Evolutionary conservation across 2,329 filamentous ascomycete genomes (phyloP).

Genomic region (Claviceps sp.): DNA sequence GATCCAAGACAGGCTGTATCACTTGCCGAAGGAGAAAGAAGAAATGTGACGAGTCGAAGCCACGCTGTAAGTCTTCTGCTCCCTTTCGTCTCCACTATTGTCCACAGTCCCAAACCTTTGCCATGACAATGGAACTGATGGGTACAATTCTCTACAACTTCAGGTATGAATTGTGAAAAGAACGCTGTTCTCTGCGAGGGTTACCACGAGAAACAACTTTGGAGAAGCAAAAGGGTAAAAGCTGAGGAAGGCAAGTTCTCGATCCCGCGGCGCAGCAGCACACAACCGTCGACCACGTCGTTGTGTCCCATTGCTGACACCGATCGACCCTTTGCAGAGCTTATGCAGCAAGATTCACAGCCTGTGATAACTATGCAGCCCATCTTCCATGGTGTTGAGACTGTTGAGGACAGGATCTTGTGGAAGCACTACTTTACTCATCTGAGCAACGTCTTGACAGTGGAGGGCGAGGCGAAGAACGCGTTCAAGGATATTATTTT

Average conservation of each 20-base stretch:
- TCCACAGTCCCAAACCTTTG: neutral
- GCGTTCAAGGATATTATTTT: slow-evolving; percentile 77
- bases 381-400: slow-evolving; percentile 72
- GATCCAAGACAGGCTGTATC: slow-evolving; percentile 56
- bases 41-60: slow-evolving; percentile 59
- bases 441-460: slow-evolving; percentile 67
- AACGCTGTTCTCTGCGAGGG: slow-evolving; percentile 87
- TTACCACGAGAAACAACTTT: slow-evolving; percentile 74
- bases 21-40: slow-evolving; percentile 57
- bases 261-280: neutral
- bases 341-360: slow-evolving; percentile 32
- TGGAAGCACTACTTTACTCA: slow-evolving; percentile 72
- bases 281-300: neutral
- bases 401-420: slow-evolving; percentile 63
- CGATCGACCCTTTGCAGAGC: slow-evolving; percentile 23
- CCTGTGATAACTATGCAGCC: slow-evolving; percentile 45
- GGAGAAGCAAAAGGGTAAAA: slow-evolving; percentile 73
- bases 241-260: slow-evolving; percentile 47
- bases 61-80: slow-evolving; percentile 35
- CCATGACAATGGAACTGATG: neutral
- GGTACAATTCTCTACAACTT: neutral
- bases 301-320: neutral
- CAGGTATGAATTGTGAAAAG: slow-evolving; percentile 81
- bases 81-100: neutral
- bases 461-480: slow-evolving; percentile 69